A percentile compares a stretch with the other conserved stretches of the same genome.
Evolutionary conservation across 306 rosid species (phyloP).

Genomic region (Mimosa bimucronata): DNA sequence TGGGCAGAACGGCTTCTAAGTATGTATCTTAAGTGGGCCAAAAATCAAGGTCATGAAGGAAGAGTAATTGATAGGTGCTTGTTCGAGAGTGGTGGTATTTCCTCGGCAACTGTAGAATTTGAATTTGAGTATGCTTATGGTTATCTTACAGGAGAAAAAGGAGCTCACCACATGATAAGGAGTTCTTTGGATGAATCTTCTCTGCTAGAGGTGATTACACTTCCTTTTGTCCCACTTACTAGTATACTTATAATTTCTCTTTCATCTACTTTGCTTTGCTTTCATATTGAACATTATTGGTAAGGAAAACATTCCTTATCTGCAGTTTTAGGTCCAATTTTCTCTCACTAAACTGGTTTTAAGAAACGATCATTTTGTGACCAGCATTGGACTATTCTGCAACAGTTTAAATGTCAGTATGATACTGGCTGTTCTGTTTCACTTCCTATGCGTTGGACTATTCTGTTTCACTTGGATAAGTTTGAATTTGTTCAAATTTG

Average conservation of each 20-base stretch:
- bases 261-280: slow-evolving; percentile 9
- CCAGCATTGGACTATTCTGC: neutral
- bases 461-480: no score
- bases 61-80: slow-evolving; percentile 65
- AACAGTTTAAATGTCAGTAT: neutral
- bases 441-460: neutral
- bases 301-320: slow-evolving; percentile 21
- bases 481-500: no score
- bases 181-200: slow-evolving; percentile 52
- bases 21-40: slow-evolving; percentile 84
- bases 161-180: slow-evolving; percentile 65
- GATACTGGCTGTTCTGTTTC: neutral
- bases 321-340: slow-evolving; percentile 12
- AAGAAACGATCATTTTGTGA: neutral
- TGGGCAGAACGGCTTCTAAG: slow-evolving; percentile 73
- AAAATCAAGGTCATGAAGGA: slow-evolving; percentile 67
- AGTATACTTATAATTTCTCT: slow-evolving; percentile 23
- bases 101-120: slow-evolving; percentile 70
- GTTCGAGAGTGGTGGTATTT: slow-evolving; percentile 59
- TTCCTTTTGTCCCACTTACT: slow-evolving; percentile 31
- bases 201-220: slow-evolving; percentile 50
- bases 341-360: slow-evolving; percentile 1
- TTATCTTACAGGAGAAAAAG: slow-evolving; percentile 80
- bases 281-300: slow-evolving; percentile 2
- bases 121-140: slow-evolving; percentile 84